Percentiles rank a stretch among this genome's conserved stretches.
Evolutionary conservation across 495 filamentous ascomycete species (phyloP).

Genomic region (Chaetomium cochliodes): DNA sequence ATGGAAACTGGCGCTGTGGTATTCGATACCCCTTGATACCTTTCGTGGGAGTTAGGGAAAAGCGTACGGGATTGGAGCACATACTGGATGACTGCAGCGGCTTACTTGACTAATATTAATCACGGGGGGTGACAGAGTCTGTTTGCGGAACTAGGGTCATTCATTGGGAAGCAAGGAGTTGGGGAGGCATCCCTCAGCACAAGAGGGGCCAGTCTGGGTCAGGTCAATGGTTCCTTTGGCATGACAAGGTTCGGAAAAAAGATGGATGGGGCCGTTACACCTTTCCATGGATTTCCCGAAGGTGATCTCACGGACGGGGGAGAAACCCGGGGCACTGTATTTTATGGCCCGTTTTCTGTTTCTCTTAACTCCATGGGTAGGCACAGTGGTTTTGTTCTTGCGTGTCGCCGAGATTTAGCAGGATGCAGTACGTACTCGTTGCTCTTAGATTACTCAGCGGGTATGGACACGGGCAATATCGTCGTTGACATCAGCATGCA

Average conservation of each 20-base stretch:
- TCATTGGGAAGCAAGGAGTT: background rate
- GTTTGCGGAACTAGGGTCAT: background rate
- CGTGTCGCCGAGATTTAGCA: background rate
- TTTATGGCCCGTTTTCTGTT: no score
- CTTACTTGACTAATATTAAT: background rate
- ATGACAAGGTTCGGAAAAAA: no score
- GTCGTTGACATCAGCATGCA: background rate
- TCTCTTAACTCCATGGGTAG: background rate
- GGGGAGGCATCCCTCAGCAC: background rate
- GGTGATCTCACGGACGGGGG: no score
- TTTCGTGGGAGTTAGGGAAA: background rate
- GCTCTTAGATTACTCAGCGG: background rate
- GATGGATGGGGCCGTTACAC: no score
- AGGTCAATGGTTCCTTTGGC: no score
- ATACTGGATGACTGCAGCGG: background rate
- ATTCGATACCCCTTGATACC: slow-evolving; percentile 14
- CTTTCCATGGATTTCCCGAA: no score
- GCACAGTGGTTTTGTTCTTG: background rate
- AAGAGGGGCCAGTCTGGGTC: background rate
- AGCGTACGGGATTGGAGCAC: background rate
- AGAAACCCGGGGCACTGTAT: no score
- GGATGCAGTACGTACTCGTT: background rate
- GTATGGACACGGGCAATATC: background rate
- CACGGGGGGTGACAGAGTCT: background rate
- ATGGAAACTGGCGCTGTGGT: background rate